Conservation (phyloP, 129 eudicot genomes). For the Ambrosia trifida region DNA sequence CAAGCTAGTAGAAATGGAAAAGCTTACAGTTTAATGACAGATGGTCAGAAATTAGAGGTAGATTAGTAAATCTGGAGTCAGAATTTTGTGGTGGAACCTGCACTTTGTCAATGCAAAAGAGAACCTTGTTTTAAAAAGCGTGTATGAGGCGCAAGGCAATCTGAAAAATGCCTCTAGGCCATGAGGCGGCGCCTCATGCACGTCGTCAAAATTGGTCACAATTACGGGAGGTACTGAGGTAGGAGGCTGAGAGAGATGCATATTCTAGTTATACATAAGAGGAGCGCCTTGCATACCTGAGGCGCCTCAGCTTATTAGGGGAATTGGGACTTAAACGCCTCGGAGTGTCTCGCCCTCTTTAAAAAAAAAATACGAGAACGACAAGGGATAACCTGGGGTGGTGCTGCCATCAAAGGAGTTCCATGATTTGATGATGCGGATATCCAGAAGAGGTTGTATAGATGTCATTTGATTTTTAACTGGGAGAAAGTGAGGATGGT, state of each 20-base stretch:
- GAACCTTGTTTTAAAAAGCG: not conserved
- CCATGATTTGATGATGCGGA: not conserved
- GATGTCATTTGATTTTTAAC: not conserved
- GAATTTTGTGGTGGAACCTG: not conserved
- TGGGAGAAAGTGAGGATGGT: not conserved
- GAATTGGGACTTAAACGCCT: too few relatives aligned
- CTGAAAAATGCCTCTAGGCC: too few relatives aligned
- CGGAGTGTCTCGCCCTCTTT: too few relatives aligned
- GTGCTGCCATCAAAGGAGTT: conserved; percentile 1
- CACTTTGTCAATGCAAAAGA: not conserved
- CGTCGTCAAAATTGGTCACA: too few relatives aligned
- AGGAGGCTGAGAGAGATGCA: too few relatives aligned
- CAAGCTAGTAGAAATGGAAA: not conserved
- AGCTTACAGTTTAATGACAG: not conserved
- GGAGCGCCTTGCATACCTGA: too few relatives aligned
- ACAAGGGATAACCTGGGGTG: not conserved
- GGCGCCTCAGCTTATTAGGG: too few relatives aligned
- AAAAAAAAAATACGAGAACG: too few relatives aligned
- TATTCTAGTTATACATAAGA: too few relatives aligned
- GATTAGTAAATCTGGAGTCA: not conserved
- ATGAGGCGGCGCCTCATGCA: too few relatives aligned
- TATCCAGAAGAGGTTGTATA: not conserved
- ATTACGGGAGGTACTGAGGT: too few relatives aligned
- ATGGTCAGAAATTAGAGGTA: not conserved
- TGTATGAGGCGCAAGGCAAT: too few relatives aligned